These are phyloP conservation scores for Paracoccidioides brasiliensis DNA, from an alignment of 2,329 filamentous ascomycete species.

Conservation along the genomic window DNA sequence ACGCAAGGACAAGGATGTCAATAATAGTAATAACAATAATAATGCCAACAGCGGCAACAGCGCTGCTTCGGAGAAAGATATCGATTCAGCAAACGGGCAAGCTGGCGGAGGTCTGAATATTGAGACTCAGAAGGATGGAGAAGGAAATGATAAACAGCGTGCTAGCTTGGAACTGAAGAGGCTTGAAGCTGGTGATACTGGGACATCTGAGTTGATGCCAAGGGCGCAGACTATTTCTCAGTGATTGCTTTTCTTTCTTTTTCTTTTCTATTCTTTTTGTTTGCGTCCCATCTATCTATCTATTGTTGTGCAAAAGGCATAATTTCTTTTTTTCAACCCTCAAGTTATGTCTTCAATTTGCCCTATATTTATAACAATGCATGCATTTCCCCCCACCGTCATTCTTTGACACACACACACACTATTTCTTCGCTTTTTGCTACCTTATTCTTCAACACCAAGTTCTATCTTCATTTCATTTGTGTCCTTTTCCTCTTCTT, in stretches of 20 bases:
- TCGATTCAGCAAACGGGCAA: conserved; percentile 16
- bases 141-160: conserved; percentile 6
- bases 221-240: neutral
- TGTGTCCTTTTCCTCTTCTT: conserved; percentile 1
- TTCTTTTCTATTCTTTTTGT: too few relatives aligned
- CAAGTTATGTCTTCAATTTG: neutral
- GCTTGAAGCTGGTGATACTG: neutral
- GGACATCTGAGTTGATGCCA: neutral
- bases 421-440: neutral
- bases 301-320: neutral
- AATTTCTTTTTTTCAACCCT: neutral
- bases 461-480: neutral
- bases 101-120: conserved; percentile 22
- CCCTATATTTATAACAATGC: neutral
- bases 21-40: too few relatives aligned
- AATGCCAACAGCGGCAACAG: neutral
- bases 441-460: neutral
- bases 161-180: neutral
- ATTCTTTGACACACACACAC: neutral
- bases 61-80: neutral
- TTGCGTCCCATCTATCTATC: neutral
- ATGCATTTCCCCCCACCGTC: neutral
- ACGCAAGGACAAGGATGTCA: conserved; percentile 15
- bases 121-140: conserved; percentile 13
- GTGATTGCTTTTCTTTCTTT: neutral